A percentile compares a stretch with the other conserved stretches of the same genome.
phyloP scores from a whole-genome alignment of 208 protist genomes.

The Naegleria gruberi region DNA sequence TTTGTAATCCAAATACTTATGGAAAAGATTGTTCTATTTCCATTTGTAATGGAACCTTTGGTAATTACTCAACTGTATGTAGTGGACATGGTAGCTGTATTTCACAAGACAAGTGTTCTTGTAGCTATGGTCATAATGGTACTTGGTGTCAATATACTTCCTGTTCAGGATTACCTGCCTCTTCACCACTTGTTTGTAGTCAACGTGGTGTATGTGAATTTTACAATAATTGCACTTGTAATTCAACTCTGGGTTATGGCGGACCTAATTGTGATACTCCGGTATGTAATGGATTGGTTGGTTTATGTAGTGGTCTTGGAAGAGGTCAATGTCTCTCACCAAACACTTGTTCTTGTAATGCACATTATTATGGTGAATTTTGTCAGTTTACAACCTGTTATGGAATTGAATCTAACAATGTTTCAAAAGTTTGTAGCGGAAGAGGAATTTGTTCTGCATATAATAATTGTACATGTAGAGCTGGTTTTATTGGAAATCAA shows the following conservation, averaged over 20 bases:
- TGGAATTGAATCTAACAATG: no score
- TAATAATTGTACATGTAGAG: neutral
- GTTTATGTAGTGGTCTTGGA: neutral
- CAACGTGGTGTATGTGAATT: neutral
- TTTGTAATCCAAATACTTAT: neutral
- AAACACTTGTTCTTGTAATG: neutral
- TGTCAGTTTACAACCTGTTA: neutral
- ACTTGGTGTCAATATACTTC: neutral
- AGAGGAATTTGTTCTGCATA: neutral
- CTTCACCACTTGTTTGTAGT: neutral
- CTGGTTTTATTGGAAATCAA: neutral
- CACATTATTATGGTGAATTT: neutral
- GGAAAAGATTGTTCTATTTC: neutral
- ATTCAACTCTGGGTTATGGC: neutral
- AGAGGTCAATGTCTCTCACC: no score
- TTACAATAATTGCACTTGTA: neutral
- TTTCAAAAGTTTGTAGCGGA: neutral
- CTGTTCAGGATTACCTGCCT: neutral
- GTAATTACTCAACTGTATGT: no score
- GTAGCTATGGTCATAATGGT: neutral
- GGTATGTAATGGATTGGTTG: no score
- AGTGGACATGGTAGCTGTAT: neutral
- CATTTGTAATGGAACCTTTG: neutral
- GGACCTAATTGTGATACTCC: no score
- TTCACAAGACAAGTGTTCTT: neutral